These are phyloP conservation scores for Lagenidium sp. DNA, from an alignment of 352 stramenopile species.

Conservation along the genomic window DNA sequence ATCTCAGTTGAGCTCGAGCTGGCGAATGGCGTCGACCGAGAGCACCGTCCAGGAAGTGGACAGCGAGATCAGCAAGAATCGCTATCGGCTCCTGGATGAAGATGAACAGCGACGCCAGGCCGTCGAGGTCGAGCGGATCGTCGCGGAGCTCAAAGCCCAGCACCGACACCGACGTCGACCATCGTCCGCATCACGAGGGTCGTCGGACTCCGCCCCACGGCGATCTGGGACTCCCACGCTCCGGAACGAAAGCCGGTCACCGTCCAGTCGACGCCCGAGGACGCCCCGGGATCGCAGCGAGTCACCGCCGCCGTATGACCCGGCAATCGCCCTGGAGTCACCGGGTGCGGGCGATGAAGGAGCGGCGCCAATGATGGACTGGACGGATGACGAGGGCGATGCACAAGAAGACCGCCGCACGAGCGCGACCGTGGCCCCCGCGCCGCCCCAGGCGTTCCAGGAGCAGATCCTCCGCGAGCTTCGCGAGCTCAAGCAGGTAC, in stretches of 20 bases:
- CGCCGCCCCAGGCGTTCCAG: conserved; percentile 24
- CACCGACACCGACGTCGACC: background rate
- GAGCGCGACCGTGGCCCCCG: background rate
- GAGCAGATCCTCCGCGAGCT: conserved; percentile 34
- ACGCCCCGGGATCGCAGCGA: too few relatives aligned
- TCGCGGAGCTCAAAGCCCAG: conserved; percentile 20
- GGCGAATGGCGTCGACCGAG: too few relatives aligned
- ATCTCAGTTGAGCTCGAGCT: too few relatives aligned
- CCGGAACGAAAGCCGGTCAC: background rate
- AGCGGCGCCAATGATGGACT: background rate
- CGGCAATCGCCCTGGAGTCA: background rate
- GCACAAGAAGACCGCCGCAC: background rate
- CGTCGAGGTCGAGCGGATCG: conserved; percentile 33
- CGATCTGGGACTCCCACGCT: background rate
- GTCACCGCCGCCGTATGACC: background rate
- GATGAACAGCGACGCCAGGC: conserved; percentile 24
- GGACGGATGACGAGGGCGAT: background rate
- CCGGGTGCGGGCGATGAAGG: background rate
- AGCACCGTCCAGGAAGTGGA: too few relatives aligned
- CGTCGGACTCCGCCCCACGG: too few relatives aligned
- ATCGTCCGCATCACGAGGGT: too few relatives aligned
- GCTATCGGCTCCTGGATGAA: conserved; percentile 33
- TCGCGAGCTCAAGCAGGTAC: conserved; percentile 38
- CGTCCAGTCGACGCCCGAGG: too few relatives aligned
- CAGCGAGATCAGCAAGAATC: too few relatives aligned